Base-by-base conservation (phyloP, 1,284 basidiomycete genomes). In the Rhodotorula sp. region DNA sequence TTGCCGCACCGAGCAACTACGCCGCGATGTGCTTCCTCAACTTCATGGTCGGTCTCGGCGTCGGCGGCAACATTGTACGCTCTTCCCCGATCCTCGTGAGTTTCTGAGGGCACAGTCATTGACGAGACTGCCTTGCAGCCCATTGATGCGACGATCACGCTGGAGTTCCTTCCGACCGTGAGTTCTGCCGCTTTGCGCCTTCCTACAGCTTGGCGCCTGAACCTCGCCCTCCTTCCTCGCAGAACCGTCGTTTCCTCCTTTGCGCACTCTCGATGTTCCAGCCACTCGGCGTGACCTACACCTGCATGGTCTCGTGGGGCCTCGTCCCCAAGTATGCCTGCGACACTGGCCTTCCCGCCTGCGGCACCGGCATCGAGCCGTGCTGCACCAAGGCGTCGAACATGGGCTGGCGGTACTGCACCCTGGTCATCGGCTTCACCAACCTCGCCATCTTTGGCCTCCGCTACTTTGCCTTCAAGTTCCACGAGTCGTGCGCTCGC, bases 131-230 rank as follows among this genome's bases (percentile, higher is more conserved):
- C 80, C 60, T 3, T 44, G 17, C 39, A 58, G 57, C 83, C 91
- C 0, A 90, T 92, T 13, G 91, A 92, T 79, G 89, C 89, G 25
- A 88, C 90, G 0, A 88, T 92, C 62, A 90, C 91, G 4, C 84
- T 92, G 21, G 90, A 90, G 68, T 76, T 83, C 79, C 34, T 67
- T 34, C 82, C 82, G 6, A 71, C 61, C 50, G 53, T 54, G 32
- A 4, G 53, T 22, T 8, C n/a, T n/a, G n/a, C n/a, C n/a, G n/a
- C n/a, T n/a, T n/a, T n/a, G n/a, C n/a, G n/a, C n/a, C n/a, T n/a
- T n/a, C n/a, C n/a, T n/a, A n/a, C n/a, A n/a, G 1, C 12, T 10
- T 12, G 17, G 27, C 1, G 5, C 1, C 27, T n/a, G n/a, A n/a
- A n/a, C n/a, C n/a, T 17, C 12, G 13, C n/a, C 13, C 19, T 12